Evolutionary conservation across 306 rosid genomes (phyloP), one percentile per base, ranked within the genome.

Genomic region (Crataegus laevigata): DNA sequence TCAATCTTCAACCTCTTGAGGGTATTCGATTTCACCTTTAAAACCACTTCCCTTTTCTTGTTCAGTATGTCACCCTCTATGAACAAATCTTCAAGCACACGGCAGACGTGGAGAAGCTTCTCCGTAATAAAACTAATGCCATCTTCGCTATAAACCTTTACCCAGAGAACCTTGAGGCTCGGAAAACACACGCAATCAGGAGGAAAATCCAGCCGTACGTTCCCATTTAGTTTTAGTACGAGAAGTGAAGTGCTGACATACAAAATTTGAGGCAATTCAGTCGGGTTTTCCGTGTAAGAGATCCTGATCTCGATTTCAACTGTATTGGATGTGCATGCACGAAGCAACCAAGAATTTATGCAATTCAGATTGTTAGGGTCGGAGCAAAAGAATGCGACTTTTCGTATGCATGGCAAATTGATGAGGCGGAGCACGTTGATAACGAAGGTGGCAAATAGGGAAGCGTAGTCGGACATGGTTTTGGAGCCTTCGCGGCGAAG

Each of bases 41-140:
- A 21, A 24, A 14, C 40, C 36, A 58, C 54, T 25, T 28, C 29
- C 3, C 67, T 71, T 2, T 22, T 24, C 26, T 58, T 45, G 28
- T 72, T 13, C 40, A 58, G 25, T 10, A 72, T 14, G 19, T 72
- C 67, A 25, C 26, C 54, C 55, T 58, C 55, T 15, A 72, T 57
- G 67, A 8, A 38, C 55, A 72, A 38, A 45, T 72, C 76, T 25
- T 72, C 76, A 25, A 72, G 68, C n/a, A 72, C 30, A 58, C n/a
- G 67, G 50, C 68, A 58, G 55, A 38, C 24, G 11, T 24, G 66
- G 29, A 72, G 5, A 15, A 72, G 55, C 55, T 18, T 59, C 19
- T 58, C 52, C 18, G 11, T 25, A 30, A 58, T 3, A n/a, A n/a
- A n/a, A 30, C 28, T 24, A 24, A 9, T 63, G 40, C 12, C 21